These are phyloP conservation scores for Alternaria sp. DNA, from an alignment of 2,329 filamentous ascomycete genomes.

Conservation along the genomic window DNA sequence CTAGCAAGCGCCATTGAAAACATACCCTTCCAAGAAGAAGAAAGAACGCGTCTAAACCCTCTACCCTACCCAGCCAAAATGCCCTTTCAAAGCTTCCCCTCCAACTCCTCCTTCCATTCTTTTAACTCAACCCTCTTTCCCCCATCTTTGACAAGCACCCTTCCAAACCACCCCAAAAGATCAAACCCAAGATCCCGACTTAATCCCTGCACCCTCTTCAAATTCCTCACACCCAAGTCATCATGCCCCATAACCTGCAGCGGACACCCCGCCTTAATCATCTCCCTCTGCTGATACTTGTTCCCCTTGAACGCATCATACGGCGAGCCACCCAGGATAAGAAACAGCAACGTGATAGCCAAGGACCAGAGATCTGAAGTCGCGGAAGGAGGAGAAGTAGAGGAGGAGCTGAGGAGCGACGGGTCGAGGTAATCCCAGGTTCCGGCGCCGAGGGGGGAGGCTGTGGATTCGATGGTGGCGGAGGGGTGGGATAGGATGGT, in stretches of 20 bases:
- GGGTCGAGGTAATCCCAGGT: slow-evolving; percentile 57
- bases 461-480: slow-evolving; percentile 6
- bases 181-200: slow-evolving; percentile 27
- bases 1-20: neutral
- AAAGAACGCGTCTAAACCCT: neutral
- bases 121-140: slow-evolving; percentile 40
- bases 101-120: slow-evolving; percentile 35
- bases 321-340: slow-evolving; percentile 52
- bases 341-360: slow-evolving; percentile 52
- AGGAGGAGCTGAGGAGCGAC: slow-evolving; percentile 27
- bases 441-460: slow-evolving; percentile 49
- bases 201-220: slow-evolving; percentile 40
- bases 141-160: slow-evolving; percentile 41
- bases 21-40: neutral
- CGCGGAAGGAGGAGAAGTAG: slow-evolving; percentile 37
- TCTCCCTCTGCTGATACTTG: slow-evolving; percentile 51
- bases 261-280: slow-evolving; percentile 52
- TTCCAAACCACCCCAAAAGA: slow-evolving; percentile 46
- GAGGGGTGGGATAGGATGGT: slow-evolving; percentile 29
- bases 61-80: neutral
- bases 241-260: slow-evolving; percentile 47
- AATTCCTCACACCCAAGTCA: slow-evolving; percentile 40
- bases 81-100: neutral
- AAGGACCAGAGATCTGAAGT: slow-evolving; percentile 54
- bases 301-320: slow-evolving; percentile 50